Conservation (phyloP, 2,329 filamentous ascomycete species). For the Trichocomaceae sp. region DNA sequence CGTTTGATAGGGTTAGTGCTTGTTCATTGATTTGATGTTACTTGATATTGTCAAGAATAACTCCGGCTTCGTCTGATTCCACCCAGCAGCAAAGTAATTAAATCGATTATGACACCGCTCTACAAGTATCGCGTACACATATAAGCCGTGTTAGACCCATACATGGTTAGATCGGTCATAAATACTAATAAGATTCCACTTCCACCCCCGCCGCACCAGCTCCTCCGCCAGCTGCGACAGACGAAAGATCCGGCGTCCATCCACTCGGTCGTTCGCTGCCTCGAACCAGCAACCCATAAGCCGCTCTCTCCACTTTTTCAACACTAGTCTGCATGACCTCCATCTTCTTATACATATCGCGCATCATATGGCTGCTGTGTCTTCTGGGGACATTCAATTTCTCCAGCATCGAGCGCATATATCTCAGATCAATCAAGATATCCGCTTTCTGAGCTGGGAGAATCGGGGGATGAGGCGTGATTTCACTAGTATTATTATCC, state of each 20-base stretch:
- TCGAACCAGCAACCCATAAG: constrained; percentile 80
- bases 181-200: constrained; percentile 33
- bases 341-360: constrained; percentile 70
- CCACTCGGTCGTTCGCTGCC: constrained; percentile 84
- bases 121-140: neutral
- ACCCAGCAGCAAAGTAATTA: too few species aligned
- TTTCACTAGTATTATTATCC: constrained; percentile 18
- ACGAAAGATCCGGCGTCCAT: constrained; percentile 74
- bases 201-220: constrained; percentile 16
- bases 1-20: neutral
- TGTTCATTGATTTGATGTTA: constrained; percentile 6
- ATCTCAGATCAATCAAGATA: constrained; percentile 76
- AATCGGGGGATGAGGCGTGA: neutral
- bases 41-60: neutral
- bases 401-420: constrained; percentile 70
- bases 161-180: neutral
- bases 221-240: constrained; percentile 17
- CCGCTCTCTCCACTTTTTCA: constrained; percentile 84
- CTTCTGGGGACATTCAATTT: constrained; percentile 53
- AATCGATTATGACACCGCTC: too few species aligned
- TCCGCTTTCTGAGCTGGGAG: constrained; percentile 43
- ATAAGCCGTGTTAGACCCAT: neutral
- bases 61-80: too few species aligned
- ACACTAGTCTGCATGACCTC: constrained; percentile 82
- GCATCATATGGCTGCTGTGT: constrained; percentile 45